Evolutionary conservation across 345 rosid species (phyloP), one percentile per base, ranked within the genome.

Genomic region (Lumnitzera littorea): DNA sequence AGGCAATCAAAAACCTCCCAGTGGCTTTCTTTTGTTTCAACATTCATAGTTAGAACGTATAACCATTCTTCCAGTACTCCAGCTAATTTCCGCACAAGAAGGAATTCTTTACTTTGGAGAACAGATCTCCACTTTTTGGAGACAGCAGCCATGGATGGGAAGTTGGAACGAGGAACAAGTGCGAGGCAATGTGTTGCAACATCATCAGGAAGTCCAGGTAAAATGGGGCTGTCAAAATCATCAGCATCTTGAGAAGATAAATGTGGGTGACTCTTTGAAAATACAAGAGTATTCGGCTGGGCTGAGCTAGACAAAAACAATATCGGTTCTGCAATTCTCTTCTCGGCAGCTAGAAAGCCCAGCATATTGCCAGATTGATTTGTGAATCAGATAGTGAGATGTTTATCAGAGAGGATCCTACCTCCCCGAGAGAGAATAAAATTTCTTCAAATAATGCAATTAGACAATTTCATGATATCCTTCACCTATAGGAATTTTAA

Each of bases 181-280:
- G 99, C 92, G 15, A 94, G 79, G 69, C 96, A 88, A 31, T 65
- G 73, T 65, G 84, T 84, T 11, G 97, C 86, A 53, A 94, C 97
- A 43, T 94, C 97, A 80, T 90, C 96, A 13, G 97, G 77, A 62
- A 94, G 76, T 61, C 99, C 99, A 0, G 96, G 95, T 48, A 94
- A 72, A 70, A 94, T 62, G 47, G 82, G 80, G 57, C 73, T 67
- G 58, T 71, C 86, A 31, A 52, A 58, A 60, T 74, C 82, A 72
- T 74, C 66, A 68, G 72, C 67, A 69, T 64, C 66, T 56, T 51
- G 62, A 62, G 74, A 72, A 60, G 76, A 53, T 48, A 71, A 58
- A 54, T 23, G 67, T 56, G 50, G 74, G 60, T 74, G 74, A 66
- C 72, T 65, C 58, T 83, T 83, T 13, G 72, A 73, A 72, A 11